phyloP scores from a whole-genome alignment of 768 basidiomycete genomes.

The Multifurca ochricompacta region DNA sequence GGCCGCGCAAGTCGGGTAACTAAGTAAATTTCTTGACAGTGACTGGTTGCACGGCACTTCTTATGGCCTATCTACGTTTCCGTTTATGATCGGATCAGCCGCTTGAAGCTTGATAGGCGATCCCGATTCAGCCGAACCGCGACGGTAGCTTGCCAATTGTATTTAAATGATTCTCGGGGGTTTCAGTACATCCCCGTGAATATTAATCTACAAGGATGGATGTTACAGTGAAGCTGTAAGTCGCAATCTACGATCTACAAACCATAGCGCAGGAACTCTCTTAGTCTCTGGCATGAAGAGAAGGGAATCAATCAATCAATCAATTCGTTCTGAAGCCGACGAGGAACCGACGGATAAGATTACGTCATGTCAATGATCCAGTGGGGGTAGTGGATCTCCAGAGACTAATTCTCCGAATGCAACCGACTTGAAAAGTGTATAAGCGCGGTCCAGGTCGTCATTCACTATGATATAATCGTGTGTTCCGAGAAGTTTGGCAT shows the following conservation, averaged over 20 bases:
- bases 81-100: slow-evolving; percentile 27
- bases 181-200: not conserved
- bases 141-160: not conserved
- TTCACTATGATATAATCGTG: slow-evolving; percentile 88
- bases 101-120: not conserved
- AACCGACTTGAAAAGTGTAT: slow-evolving; percentile 63
- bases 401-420: slow-evolving; percentile 59
- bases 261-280: not conserved
- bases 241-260: not conserved
- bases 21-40: slow-evolving; percentile 39
- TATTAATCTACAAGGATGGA: not conserved
- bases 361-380: slow-evolving; percentile 39
- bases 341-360: not conserved
- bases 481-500: slow-evolving; percentile 63
- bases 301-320: too few species aligned
- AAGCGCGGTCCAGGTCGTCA: slow-evolving; percentile 80
- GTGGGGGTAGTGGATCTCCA: slow-evolving; percentile 58
- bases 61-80: slow-evolving; percentile 86
- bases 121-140: not conserved
- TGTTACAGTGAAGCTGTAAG: not conserved
- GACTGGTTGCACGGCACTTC: slow-evolving; percentile 75
- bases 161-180: not conserved
- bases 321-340: not conserved
- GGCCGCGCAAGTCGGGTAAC: not conserved
- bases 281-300: too few species aligned